These are phyloP conservation scores for Ophiostoma himal-ulmi DNA, from an alignment of 2,329 filamentous ascomycete genomes.

Conservation along the genomic window DNA sequence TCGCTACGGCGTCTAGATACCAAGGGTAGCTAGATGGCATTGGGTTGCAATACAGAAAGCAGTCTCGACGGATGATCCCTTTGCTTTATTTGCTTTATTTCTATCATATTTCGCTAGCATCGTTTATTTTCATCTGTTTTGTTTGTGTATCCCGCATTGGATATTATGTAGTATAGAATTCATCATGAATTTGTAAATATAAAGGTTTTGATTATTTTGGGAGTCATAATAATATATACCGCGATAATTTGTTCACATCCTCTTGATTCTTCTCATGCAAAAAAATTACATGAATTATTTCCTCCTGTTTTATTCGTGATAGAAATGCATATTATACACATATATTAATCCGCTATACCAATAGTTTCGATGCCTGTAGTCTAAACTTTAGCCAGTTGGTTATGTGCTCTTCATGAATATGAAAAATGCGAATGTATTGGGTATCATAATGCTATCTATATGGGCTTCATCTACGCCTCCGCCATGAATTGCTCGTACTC, in stretches of 20 bases:
- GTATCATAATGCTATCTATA: slow-evolving; percentile 4
- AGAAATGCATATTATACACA: no score
- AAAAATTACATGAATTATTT: no score
- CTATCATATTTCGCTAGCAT: neutral
- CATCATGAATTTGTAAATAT: slow-evolving; percentile 5
- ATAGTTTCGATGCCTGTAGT: no score
- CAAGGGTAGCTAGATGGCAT: no score
- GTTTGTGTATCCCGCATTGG: neutral
- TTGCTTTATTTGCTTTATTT: neutral
- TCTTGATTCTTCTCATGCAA: neutral
- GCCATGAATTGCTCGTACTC: slow-evolving; percentile 28
- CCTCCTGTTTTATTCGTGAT: no score
- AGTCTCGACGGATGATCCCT: neutral
- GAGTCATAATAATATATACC: neutral
- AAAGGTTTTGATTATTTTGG: neutral
- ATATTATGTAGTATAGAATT: neutral
- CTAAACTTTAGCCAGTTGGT: no score
- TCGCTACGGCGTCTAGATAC: no score
- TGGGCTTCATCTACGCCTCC: neutral
- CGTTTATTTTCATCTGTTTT: neutral
- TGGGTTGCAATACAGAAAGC: neutral
- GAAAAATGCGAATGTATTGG: neutral
- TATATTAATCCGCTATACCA: neutral
- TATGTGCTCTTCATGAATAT: neutral
- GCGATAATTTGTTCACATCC: no score